These are phyloP conservation scores for Dactylellina haptotyla DNA, from an alignment of 2,329 filamentous ascomycete species.

Conservation along the genomic window DNA sequence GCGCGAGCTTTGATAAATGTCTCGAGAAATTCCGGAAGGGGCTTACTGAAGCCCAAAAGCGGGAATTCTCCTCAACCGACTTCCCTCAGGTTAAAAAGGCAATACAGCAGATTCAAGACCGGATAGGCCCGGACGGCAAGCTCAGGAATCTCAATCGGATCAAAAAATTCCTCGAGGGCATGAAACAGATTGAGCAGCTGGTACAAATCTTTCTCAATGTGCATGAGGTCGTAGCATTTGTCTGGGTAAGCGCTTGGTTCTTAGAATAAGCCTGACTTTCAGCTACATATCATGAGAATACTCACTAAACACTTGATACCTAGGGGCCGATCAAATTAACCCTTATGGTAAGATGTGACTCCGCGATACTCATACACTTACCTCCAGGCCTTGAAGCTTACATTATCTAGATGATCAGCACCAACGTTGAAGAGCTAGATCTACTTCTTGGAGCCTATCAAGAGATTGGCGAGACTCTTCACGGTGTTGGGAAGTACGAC, in stretches of 20 bases:
- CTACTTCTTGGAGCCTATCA: constrained; percentile 55
- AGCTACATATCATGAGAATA: neutral
- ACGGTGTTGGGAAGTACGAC: constrained; percentile 55
- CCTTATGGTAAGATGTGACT: neutral
- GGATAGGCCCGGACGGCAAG: constrained; percentile 49
- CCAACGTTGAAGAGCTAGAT: constrained; percentile 51
- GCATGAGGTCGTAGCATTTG: constrained; percentile 54
- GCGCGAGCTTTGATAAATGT: neutral
- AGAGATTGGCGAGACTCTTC: constrained; percentile 57
- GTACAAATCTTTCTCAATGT: constrained; percentile 56
- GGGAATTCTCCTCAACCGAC: constrained; percentile 27
- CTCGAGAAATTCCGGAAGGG: constrained; percentile 17
- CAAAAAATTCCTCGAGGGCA: constrained; percentile 56
- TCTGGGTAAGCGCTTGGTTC: too few relatives aligned
- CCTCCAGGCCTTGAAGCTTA: neutral
- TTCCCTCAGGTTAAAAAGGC: constrained; percentile 37
- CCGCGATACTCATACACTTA: neutral
- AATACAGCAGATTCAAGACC: constrained; percentile 43
- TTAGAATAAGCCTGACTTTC: constrained; percentile 41
- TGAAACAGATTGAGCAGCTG: constrained; percentile 56
- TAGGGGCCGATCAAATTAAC: constrained; percentile 17
- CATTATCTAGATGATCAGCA: constrained; percentile 21
- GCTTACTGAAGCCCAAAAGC: constrained; percentile 40
- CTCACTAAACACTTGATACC: neutral
- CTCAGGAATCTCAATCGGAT: constrained; percentile 54